Evolutionary conservation across 345 rosid species (phyloP).

Genomic region (Lepidium didymum): DNA sequence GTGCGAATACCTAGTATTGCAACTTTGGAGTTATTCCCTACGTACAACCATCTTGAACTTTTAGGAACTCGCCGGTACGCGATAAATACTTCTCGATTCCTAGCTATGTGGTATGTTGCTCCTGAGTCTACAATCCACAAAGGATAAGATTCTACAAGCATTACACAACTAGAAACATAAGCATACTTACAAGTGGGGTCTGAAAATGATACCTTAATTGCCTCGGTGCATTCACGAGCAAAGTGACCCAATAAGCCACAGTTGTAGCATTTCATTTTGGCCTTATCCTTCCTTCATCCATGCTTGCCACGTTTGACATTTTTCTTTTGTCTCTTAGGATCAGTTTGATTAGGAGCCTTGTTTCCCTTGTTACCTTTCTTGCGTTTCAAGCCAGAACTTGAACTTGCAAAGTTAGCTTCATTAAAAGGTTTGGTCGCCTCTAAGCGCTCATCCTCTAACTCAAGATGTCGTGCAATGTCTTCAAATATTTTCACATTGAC

Average conservation of each 20-base stretch:
- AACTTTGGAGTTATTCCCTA: background rate
- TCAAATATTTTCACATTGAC: background rate
- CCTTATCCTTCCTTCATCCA: background rate
- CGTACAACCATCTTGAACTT: conserved; percentile 1
- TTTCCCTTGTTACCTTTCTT: background rate
- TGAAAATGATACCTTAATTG: background rate
- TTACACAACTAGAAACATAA: background rate
- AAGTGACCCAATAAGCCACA: background rate
- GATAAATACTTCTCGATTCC: background rate
- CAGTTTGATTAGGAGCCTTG: background rate
- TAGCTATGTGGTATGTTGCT: background rate
- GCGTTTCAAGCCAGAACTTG: background rate
- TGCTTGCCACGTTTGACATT: background rate
- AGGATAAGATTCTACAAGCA: background rate
- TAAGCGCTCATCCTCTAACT: conserved; percentile 8
- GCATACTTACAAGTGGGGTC: background rate
- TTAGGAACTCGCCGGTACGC: background rate
- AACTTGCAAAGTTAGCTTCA: background rate
- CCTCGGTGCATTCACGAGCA: conserved; percentile 1
- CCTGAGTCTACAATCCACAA: conserved; percentile 6
- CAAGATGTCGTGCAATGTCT: background rate
- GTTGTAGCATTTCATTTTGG: background rate
- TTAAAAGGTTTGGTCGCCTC: background rate
- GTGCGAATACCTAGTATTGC: background rate
- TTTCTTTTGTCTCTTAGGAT: background rate